Base-by-base conservation (phyloP, 208 protist species). In the Acanthamoeba triangularis region DNA sequence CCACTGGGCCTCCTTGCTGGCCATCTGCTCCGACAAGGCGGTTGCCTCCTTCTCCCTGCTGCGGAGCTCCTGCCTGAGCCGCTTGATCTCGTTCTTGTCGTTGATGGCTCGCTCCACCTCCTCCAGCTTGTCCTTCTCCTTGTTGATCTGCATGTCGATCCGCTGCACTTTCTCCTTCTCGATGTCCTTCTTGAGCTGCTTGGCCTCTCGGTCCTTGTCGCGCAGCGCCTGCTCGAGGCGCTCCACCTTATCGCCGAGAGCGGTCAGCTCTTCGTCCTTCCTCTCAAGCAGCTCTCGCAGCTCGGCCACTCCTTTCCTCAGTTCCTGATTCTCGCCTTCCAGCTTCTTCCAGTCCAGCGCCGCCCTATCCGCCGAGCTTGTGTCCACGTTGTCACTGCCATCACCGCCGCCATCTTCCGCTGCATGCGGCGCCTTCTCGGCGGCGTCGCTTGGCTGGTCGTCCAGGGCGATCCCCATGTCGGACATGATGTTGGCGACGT, bases 81-180 rank as follows among this genome's bases (percentile, higher is more conserved):
- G 4, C 49, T 87, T 87, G 37, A 87, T 87, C 49, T 87, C 78
- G 78, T 61, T 87, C 78, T 87, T 87, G 78, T 87, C 78, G 78
- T 87, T 30, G 5, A 87, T 87, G 25, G 47, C 49, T 30, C 78
- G 78, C 44, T 87, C 78, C 20, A 87, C 78, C 47, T 87, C 78
- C 37, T 41, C 37, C 47, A 87, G 47, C 78, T 61, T 87, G 1
- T 87, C 78, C 78, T 87, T 87, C 30, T 87, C 78, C 49, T 87
- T 87, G 78, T 30, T 59, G 14, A 87, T 87, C 78, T 87, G 78
- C 78, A 87, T 33, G 49, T 87, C 78, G 37, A 87, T 87, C 2
- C 78, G 78, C 47, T 87, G 78, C 37, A 87, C 78, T 20, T 87
- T 87, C 78, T 87, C 78, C 47, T 61, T 52, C n/a, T 87, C 78